Percentiles rank a stretch among this genome's conserved stretches.
Conservation (phyloP, 345 rosid species). For the Cardamine resedifolia region DNA sequence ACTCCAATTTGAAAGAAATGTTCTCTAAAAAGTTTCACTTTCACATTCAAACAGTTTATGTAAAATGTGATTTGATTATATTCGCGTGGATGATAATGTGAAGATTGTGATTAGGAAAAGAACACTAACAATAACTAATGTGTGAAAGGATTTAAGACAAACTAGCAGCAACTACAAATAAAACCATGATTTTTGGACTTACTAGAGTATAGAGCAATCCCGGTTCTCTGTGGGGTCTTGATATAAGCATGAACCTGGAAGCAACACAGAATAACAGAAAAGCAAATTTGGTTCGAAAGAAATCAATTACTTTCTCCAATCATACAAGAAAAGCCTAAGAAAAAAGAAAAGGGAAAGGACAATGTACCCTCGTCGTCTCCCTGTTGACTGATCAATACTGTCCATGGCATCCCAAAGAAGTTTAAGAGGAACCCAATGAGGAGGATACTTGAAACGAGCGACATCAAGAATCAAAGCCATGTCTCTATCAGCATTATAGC, state of each 20-base stretch:
- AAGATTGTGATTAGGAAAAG: background rate
- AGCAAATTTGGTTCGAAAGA: background rate
- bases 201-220: constrained; percentile 89
- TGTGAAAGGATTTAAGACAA: background rate
- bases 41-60: constrained; percentile 1
- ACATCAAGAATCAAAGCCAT: constrained; percentile 97
- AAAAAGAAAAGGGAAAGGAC: background rate
- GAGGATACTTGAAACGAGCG: constrained; percentile 97
- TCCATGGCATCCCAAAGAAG: constrained; percentile 98
- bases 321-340: background rate
- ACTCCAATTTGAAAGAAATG: background rate
- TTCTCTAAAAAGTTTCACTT: background rate
- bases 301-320: too few relatives aligned
- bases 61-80: background rate
- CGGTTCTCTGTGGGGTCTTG: constrained; percentile 72
- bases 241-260: constrained; percentile 83
- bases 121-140: background rate
- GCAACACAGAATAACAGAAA: constrained; percentile 20
- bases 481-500: constrained; percentile 84
- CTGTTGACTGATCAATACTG: constrained; percentile 61
- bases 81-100: background rate
- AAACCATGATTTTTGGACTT: constrained; percentile 27
- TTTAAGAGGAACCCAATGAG: constrained; percentile 90
- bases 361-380: constrained; percentile 76
- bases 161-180: constrained; percentile 5